Base-by-base conservation (phyloP, 1,284 basidiomycete genomes). In the Melampsora americana region DNA sequence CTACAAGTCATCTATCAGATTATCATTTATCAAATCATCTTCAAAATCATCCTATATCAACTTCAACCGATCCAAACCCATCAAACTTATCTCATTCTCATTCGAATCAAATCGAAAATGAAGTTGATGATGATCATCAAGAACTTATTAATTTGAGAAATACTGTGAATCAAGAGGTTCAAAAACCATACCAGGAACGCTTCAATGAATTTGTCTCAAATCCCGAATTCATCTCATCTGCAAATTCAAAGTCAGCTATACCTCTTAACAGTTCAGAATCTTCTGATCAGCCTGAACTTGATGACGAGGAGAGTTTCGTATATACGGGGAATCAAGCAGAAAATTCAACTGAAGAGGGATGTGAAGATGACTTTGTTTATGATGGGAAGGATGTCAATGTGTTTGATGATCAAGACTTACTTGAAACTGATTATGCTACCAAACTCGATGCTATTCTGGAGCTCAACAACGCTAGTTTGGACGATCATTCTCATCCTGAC, bases 351-450 rank as follows among this genome's bases (percentile, higher is more conserved):
- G 50, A 53, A 23, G 50, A 53, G 5, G 60, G 62, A 35, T 35
- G 35, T 50, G 68, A 69, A n/a, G 68, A 70, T 35, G 60, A 72
- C 50, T 72, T 72, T 65, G 62, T 72, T 28, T 72, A 72, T 39
- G 69, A 72, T 53, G 69, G 69, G 3, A 44, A 65, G 28, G 69
- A 72, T 39, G 69, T 72, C 44, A 48, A 62, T 26, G 44, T 72
- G 26, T 72, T 72, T 64, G 71, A 73, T 35, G 61, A 73, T 39
- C 61, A 73, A 26, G 32, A 61, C 14, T 28, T 23, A 60, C 69
- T 61, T 6, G 20, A 44, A 30, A 35, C 56, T 18, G 69, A 72
- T 23, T 72, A 72, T 42, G 60, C 39, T 14, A 65, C 46, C n/a
- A 72, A 42, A 60, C 46, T 73, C 5, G 53, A 66, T 26, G 46